Conservation (phyloP, 2,329 filamentous ascomycete genomes). For the Apiospora arundinis region DNA sequence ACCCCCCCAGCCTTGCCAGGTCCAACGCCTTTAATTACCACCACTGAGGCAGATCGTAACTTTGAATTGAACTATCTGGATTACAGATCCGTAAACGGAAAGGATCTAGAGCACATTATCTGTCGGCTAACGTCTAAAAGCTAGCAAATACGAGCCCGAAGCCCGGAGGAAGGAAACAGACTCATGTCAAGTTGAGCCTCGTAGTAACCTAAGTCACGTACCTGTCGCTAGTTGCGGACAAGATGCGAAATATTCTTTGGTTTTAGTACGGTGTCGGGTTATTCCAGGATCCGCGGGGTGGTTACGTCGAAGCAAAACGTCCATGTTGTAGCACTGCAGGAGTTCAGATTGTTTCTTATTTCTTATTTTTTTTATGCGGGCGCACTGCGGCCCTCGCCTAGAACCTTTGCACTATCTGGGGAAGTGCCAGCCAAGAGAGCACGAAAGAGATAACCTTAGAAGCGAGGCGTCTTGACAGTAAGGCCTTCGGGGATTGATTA, state of each 20-base stretch:
- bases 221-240: too few species aligned
- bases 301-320: not conserved
- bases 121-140: not conserved
- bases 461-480: too few species aligned
- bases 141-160: not conserved
- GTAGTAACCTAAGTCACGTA: not conserved
- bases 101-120: not conserved
- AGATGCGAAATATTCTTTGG: too few species aligned
- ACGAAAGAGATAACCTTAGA: too few species aligned
- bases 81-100: too few species aligned
- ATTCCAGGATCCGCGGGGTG: not conserved
- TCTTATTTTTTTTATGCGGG: not conserved
- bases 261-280: not conserved
- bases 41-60: not conserved
- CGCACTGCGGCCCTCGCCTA: not conserved
- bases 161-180: not conserved
- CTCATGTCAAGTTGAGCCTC: not conserved
- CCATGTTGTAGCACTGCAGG: not conserved
- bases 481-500: too few species aligned
- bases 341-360: not conserved
- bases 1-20: not conserved
- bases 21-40: not conserved
- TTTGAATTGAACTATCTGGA: not conserved
- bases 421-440: not conserved
- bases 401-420: not conserved